phyloP scores from a whole-genome alignment of 2,329 filamentous ascomycete species.

The Orbilia javanica region DNA sequence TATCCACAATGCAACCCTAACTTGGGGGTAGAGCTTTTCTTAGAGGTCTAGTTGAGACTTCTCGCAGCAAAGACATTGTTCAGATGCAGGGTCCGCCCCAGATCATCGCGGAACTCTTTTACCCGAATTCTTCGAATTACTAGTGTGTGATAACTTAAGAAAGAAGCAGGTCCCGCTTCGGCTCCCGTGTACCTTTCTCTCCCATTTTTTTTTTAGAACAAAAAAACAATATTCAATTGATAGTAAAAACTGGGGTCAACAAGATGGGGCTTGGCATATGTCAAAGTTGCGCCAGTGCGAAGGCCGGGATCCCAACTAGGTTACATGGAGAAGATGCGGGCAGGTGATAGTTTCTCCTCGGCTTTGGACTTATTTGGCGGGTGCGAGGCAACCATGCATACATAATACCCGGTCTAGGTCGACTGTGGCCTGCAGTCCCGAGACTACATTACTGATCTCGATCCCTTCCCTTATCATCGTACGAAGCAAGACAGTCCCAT shows the following conservation, averaged over 20 bases:
- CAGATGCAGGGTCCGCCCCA: slow-evolving; percentile 18
- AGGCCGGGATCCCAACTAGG: slow-evolving; percentile 7
- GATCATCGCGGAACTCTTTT: slow-evolving; percentile 6
- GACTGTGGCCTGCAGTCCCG: too few relatives aligned
- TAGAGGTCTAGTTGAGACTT: background rate
- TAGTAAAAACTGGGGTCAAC: background rate
- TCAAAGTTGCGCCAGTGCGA: slow-evolving; percentile 25
- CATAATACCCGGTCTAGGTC: background rate
- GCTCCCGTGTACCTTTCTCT: background rate
- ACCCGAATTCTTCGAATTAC: slow-evolving; percentile 11
- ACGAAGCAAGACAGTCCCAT: background rate
- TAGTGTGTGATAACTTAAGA: background rate
- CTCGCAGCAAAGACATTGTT: slow-evolving; percentile 17
- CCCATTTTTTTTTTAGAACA: background rate
- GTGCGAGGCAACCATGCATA: background rate
- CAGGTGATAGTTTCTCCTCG: slow-evolving; percentile 39
- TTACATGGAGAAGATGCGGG: slow-evolving; percentile 42
- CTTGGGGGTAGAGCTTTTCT: slow-evolving; percentile 1
- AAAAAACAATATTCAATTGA: background rate
- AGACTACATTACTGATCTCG: background rate
- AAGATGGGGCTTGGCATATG: slow-evolving; percentile 23
- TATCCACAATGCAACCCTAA: slow-evolving; percentile 49
- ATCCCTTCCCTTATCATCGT: background rate
- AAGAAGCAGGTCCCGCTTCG: slow-evolving; percentile 1
- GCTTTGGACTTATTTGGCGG: slow-evolving; percentile 6